Evolutionary conservation across 78 protist species (phyloP), one percentile per base, ranked within the genome.

Genomic region (Capsaspora owczarzaki): DNA sequence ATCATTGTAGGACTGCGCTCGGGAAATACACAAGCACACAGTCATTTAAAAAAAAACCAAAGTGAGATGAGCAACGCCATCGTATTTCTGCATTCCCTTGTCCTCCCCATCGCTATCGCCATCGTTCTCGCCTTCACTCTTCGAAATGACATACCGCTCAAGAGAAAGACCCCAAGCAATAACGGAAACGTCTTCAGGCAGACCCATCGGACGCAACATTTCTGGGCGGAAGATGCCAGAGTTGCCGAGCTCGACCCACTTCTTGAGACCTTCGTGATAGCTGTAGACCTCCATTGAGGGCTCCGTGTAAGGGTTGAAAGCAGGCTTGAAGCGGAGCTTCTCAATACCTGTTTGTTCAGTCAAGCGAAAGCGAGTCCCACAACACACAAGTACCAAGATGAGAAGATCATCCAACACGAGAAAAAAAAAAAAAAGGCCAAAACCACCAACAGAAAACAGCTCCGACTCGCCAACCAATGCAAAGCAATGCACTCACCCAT

Each of bases 231-330:
- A 96, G 44, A 96, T 75, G 49, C 99, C 98, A 0, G 88, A 79
- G 88, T 92, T 92, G 56, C 95, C 95, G 37, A 91, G 51, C 76
- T 90, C 95, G 31, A 91, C 76, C 79, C 66, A 56, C 66, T 56
- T 56, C 66, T 56, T 56, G 66, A 56, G 66, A 25, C 66, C 66
- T 25, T 56, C 66, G 84, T 91, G 96, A 51, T 77, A 89, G 76
- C 89, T 83, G 86, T 91, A 92, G 82, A 98, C 91, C 75, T 98
- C 99, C 99, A 98, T 96, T 53, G 94, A 86, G 61, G 99, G 99
- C 89, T 98, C 99, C 16, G 99, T 98, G 95, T 98, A 98, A 31
- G 99, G 99, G 87, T 98, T 98, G 93, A 85, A 98, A 3, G 98
- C 98, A 25, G 98, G 96, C 82, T 96, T 96, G 93, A 94, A 96